Evolutionary conservation across 148 eudicot species (phyloP).

Genomic region (Vaccinium macrocarpon): DNA sequence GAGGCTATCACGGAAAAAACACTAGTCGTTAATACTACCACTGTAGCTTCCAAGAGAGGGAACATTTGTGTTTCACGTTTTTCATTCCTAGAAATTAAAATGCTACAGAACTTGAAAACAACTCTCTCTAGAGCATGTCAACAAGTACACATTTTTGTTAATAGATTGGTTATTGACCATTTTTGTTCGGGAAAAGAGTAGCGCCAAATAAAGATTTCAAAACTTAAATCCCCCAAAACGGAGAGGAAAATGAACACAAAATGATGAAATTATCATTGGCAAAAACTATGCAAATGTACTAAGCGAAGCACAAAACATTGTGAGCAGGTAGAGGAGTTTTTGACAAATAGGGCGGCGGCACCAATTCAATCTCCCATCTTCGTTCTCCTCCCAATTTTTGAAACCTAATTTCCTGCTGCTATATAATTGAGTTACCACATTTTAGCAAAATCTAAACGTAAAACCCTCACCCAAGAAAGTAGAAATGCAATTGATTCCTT

Average conservation of each 20-base stretch:
- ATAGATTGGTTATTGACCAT: no score
- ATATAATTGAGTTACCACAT: not conserved
- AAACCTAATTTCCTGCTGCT: conserved; percentile 60
- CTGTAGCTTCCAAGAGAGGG: no score
- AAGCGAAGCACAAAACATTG: conserved; percentile 52
- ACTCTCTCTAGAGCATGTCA: no score
- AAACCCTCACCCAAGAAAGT: not conserved
- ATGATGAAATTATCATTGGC: not conserved
- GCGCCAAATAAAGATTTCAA: not conserved
- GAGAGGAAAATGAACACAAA: not conserved
- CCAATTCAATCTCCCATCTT: conserved; percentile 39
- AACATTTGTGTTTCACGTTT: no score
- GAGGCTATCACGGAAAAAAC: no score
- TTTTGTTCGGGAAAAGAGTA: not conserved
- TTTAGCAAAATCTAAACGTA: not conserved
- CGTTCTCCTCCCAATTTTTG: conserved; percentile 40
- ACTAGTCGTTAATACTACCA: no score
- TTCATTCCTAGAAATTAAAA: no score
- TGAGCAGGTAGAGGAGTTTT: conserved; percentile 43
- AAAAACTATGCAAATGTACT: not conserved
- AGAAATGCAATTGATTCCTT: not conserved
- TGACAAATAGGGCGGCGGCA: conserved; percentile 45
- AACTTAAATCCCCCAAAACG: not conserved
- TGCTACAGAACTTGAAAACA: no score
- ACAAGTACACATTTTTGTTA: no score